A percentile compares a stretch with the other conserved stretches of the same genome.
phyloP scores from a whole-genome alignment of 345 rosid species.

The Linum trigynum region DNA sequence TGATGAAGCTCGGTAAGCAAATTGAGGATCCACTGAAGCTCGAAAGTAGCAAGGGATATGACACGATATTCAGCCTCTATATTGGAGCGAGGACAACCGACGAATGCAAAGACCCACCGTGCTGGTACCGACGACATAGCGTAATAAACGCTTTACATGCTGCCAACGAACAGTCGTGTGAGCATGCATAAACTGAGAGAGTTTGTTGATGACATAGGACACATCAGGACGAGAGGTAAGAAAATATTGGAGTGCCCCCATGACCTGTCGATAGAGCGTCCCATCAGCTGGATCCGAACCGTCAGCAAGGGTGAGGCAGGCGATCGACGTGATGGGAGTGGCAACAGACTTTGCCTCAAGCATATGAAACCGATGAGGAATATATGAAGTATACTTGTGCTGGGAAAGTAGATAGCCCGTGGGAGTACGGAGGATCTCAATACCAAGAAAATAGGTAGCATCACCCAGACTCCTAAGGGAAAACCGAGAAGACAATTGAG shows the following conservation, averaged over 20 bases:
- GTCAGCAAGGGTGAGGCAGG: background rate
- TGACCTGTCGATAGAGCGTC: background rate
- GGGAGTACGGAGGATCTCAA: background rate
- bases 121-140: no score
- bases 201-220: background rate
- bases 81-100: background rate
- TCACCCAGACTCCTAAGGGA: background rate
- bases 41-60: background rate
- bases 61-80: slow-evolving; percentile 1
- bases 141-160: no score
- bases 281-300: background rate
- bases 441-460: slow-evolving; percentile 5
- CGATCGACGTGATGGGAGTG: no score
- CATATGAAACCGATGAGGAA: background rate
- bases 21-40: background rate
- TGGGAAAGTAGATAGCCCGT: no score
- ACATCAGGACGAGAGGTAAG: background rate
- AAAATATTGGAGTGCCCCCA: background rate
- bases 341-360: background rate
- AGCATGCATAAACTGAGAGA: background rate
- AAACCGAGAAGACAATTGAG: background rate
- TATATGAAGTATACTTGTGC: background rate
- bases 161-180: no score
- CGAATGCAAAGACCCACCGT: no score
- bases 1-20: background rate